A percentile compares a stretch with the other conserved stretches of the same genome.
These are phyloP conservation scores for Furcasterigmium sp. DNA, from an alignment of 2,329 filamentous ascomycete genomes.

Conservation along the genomic window DNA sequence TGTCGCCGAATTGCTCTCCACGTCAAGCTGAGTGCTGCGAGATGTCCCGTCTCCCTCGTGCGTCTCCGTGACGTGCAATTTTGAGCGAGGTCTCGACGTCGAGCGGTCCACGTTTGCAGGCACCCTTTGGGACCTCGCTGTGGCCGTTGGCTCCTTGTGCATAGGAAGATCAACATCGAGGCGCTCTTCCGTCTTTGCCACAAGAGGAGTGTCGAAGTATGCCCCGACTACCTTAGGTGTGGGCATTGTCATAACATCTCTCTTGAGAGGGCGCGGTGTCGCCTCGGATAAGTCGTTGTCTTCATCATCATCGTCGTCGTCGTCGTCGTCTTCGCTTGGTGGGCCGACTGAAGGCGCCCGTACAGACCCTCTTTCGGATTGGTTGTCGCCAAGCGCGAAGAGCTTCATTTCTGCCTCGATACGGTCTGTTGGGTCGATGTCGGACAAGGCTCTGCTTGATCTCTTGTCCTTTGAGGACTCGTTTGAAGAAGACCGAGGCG, in stretches of 20 bases:
- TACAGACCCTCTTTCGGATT: conserved; percentile 50
- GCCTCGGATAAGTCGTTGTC: conserved; percentile 24
- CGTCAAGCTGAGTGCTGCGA: not conserved
- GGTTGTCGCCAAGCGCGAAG: conserved; percentile 48
- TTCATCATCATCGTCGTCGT: conserved; percentile 13
- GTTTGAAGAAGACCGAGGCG: conserved; percentile 35
- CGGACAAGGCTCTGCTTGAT: conserved; percentile 35
- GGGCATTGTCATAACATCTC: conserved; percentile 41
- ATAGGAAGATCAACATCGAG: not conserved
- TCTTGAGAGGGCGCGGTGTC: conserved; percentile 41
- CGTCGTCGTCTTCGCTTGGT: conserved; percentile 23
- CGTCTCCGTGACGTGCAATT: conserved; percentile 5
- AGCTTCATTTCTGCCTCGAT: conserved; percentile 52
- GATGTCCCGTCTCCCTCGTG: conserved; percentile 14
- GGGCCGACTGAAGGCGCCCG: conserved; percentile 42
- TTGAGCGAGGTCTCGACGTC: not conserved
- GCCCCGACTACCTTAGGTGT: conserved; percentile 51
- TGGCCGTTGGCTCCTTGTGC: not conserved
- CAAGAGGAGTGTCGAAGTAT: conserved; percentile 51
- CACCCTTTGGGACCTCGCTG: not conserved
- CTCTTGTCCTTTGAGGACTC: conserved; percentile 45
- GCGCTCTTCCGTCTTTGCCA: conserved; percentile 30
- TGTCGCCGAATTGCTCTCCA: not conserved
- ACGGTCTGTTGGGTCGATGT: conserved; percentile 49
- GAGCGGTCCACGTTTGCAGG: conserved; percentile 2